Evolutionary conservation across 1,284 basidiomycete genomes (phyloP).

Genomic region (Naganishia sp.): DNA sequence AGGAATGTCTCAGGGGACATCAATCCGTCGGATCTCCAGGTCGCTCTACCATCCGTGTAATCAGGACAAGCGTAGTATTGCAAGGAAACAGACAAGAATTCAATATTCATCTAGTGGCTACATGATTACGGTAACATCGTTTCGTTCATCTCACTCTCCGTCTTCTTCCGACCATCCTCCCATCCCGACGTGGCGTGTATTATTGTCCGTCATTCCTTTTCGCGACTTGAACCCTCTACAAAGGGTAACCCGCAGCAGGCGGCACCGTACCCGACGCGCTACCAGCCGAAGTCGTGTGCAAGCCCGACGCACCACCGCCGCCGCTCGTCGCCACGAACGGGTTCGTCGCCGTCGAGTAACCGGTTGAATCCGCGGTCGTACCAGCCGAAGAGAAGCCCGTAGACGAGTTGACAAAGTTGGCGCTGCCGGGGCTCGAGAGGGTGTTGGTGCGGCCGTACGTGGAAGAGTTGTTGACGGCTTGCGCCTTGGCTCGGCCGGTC

Average conservation of each 20-base stretch:
- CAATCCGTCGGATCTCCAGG: too few species aligned
- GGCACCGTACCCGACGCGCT: conserved; percentile 11
- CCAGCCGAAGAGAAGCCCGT: conserved; percentile 27
- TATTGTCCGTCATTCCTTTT: not conserved
- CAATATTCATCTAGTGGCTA: conserved; percentile 17
- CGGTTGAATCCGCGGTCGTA: conserved; percentile 22
- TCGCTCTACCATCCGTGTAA: too few species aligned
- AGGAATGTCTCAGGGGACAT: too few species aligned
- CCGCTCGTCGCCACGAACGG: conserved; percentile 12
- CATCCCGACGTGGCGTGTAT: not conserved
- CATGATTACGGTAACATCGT: conserved; percentile 1
- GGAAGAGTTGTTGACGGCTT: conserved; percentile 8
- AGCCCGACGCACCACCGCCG: not conserved
- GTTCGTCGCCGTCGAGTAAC: conserved; percentile 31
- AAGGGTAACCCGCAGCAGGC: conserved; percentile 22
- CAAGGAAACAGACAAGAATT: not conserved
- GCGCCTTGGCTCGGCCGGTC: conserved; percentile 39
- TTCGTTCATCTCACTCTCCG: not conserved
- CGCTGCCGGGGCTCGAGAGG: conserved; percentile 23
- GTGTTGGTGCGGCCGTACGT: conserved; percentile 21
- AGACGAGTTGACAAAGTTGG: conserved; percentile 20
- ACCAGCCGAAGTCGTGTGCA: conserved; percentile 15
- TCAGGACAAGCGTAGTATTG: not conserved
- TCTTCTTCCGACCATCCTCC: not conserved
- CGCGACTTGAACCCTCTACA: conserved; percentile 48